Conservation (phyloP, 2,329 filamentous ascomycete genomes). For the Fusarium penzigii region DNA sequence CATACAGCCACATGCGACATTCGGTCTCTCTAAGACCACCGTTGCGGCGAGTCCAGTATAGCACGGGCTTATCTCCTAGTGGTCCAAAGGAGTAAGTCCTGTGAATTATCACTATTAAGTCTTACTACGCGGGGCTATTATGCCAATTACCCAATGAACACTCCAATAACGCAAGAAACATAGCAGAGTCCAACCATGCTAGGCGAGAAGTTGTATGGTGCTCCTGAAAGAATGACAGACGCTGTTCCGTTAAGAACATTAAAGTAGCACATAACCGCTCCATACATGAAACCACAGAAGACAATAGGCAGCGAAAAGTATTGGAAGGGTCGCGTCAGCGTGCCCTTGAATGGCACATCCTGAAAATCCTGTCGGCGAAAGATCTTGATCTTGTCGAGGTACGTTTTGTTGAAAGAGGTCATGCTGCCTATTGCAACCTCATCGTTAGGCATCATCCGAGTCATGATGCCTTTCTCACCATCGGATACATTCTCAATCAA, state of each 20-base stretch:
- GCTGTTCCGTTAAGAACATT: conserved; percentile 10
- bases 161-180: conserved; percentile 2
- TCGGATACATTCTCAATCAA: background rate
- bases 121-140: background rate
- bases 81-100: conserved; percentile 27
- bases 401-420: background rate
- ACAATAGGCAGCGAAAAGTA: conserved; percentile 8
- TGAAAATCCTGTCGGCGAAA: background rate
- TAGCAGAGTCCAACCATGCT: conserved; percentile 3
- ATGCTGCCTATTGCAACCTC: background rate
- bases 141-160: conserved; percentile 1
- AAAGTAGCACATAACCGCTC: conserved; percentile 5
- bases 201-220: conserved; percentile 7
- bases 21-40: conserved; percentile 42
- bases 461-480: background rate
- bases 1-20: conserved; percentile 40
- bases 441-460: background rate
- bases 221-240: conserved; percentile 6
- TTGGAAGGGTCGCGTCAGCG: conserved; percentile 3
- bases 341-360: background rate
- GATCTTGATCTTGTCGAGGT: conserved; percentile 4
- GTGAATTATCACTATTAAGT: background rate
- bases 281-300: conserved; percentile 10
- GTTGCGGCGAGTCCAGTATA: conserved; percentile 39
- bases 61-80: conserved; percentile 37